phyloP scores from a whole-genome alignment of 306 rosid species.

The Canavalia gladiata region DNA sequence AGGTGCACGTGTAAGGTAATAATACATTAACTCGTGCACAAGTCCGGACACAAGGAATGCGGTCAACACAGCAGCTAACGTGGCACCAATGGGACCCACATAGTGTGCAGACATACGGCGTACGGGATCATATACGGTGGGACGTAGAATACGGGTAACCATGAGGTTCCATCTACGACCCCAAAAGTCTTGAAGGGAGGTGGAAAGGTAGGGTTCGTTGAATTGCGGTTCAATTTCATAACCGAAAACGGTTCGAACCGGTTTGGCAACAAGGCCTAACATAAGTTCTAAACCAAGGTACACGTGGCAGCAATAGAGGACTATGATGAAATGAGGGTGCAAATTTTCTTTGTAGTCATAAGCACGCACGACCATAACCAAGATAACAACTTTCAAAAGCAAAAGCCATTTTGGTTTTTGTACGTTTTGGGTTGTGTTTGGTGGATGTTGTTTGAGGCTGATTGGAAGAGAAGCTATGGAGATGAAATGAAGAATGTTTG shows the following conservation, averaged over 20 bases:
- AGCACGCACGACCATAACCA: conserved; percentile 41
- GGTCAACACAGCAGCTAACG: not conserved
- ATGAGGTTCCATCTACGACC: conserved; percentile 87
- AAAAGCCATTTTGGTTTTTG: not conserved
- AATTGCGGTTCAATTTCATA: conserved; percentile 69
- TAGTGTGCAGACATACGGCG: not conserved
- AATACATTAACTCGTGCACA: conserved; percentile 67
- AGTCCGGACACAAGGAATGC: conserved; percentile 60
- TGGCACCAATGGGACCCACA: conserved; percentile 47
- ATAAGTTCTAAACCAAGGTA: conserved; percentile 63
- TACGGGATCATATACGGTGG: conserved; percentile 56
- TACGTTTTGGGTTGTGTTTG: not conserved
- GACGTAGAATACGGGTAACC: conserved; percentile 67
- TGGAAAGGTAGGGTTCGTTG: conserved; percentile 67
- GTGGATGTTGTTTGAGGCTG: conserved; percentile 48
- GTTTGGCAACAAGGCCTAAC: conserved; percentile 50
- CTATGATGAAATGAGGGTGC: conserved; percentile 43
- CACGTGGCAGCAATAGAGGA: conserved; percentile 61
- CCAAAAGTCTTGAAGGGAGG: conserved; percentile 91
- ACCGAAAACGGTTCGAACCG: conserved; percentile 54
- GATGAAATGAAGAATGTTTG: conserved; percentile 63
- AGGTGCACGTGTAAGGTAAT: conserved; percentile 52
- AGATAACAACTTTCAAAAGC: conserved; percentile 49
- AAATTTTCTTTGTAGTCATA: conserved; percentile 52
- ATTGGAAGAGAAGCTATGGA: conserved; percentile 73